Evolutionary conservation across 345 rosid genomes (phyloP).

Genomic region (Leavenworthia alabamica): DNA sequence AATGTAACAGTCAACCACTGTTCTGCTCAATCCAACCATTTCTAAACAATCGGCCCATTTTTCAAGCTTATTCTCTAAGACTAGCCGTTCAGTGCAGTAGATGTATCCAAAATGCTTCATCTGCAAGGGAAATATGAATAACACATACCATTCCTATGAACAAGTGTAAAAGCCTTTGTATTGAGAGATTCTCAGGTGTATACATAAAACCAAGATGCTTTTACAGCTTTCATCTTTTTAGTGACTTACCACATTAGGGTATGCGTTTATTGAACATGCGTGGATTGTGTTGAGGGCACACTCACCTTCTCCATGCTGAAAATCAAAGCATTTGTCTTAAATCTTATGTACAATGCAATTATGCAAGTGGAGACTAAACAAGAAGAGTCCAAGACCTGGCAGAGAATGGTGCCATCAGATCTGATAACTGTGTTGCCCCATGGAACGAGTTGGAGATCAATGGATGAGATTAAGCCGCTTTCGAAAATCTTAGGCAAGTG

Average conservation of each 20-base stretch:
- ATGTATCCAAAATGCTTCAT: conserved; percentile 47
- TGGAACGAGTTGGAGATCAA: conserved; percentile 66
- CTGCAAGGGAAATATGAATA: conserved; percentile 27
- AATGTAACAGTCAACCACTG: conserved; percentile 46
- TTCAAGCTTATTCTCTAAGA: conserved; percentile 35
- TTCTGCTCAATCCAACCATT: conserved; percentile 34
- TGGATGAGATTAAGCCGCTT: conserved; percentile 46
- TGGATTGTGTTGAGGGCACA: conserved; percentile 47
- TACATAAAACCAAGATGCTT: background rate
- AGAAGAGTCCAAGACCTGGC: conserved; percentile 55
- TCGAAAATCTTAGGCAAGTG: conserved; percentile 53
- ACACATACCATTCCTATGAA: background rate
- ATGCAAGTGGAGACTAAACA: background rate
- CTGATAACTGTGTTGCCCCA: conserved; percentile 64
- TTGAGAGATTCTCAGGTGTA: background rate
- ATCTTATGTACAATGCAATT: background rate
- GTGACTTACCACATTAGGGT: conserved; percentile 48
- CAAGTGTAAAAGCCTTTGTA: background rate
- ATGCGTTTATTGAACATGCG: conserved; percentile 47
- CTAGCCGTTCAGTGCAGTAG: conserved; percentile 42
- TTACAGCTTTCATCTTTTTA: background rate
- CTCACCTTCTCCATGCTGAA: conserved; percentile 59
- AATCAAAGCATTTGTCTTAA: background rate
- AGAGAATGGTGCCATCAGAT: conserved; percentile 38
- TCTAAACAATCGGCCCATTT: conserved; percentile 50